Evolutionary conservation across 129 eudicot genomes (phyloP).

Genomic region (Saussurea involucrata): DNA sequence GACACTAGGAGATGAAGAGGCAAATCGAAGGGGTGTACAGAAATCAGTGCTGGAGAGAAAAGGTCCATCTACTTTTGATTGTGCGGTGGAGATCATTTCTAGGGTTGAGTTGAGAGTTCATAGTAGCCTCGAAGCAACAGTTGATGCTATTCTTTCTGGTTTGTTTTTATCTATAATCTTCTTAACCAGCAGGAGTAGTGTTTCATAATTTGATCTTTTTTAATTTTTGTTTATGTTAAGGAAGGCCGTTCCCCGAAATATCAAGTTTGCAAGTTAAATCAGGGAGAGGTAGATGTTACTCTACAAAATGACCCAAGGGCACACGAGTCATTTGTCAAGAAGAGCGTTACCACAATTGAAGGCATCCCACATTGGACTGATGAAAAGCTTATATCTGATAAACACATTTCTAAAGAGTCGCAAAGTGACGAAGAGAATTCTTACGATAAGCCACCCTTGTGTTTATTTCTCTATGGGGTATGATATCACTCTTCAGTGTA

Average conservation of each 20-base stretch:
- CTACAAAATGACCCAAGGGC: constrained; percentile 25
- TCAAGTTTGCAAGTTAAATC: constrained; percentile 64
- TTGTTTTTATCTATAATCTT: constrained; percentile 14
- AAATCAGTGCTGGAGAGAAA: constrained; percentile 85
- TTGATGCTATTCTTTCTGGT: constrained; percentile 93
- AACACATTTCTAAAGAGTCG: constrained; percentile 25
- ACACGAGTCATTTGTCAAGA: constrained; percentile 32
- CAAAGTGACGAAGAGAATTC: constrained; percentile 28
- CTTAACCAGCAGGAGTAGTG: not conserved
- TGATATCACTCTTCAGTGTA: constrained; percentile 20
- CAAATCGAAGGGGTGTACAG: constrained; percentile 93
- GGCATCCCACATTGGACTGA: constrained; percentile 28
- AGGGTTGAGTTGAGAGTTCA: constrained; percentile 80
- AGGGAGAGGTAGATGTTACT: constrained; percentile 26
- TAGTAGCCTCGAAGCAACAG: constrained; percentile 72
- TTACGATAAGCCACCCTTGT: constrained; percentile 39
- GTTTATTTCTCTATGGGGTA: constrained; percentile 89
- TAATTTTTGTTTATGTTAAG: constrained; percentile 31
- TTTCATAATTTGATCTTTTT: not conserved
- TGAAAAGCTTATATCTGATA: constrained; percentile 35
- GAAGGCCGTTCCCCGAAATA: constrained; percentile 79
- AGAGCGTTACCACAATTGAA: constrained; percentile 29
- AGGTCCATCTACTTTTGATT: constrained; percentile 85
- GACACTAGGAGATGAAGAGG: constrained; percentile 96
- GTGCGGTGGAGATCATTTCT: constrained; percentile 91